Conservation (phyloP, 2,329 filamentous ascomycete species). For the Helicocarpus griseus region DNA sequence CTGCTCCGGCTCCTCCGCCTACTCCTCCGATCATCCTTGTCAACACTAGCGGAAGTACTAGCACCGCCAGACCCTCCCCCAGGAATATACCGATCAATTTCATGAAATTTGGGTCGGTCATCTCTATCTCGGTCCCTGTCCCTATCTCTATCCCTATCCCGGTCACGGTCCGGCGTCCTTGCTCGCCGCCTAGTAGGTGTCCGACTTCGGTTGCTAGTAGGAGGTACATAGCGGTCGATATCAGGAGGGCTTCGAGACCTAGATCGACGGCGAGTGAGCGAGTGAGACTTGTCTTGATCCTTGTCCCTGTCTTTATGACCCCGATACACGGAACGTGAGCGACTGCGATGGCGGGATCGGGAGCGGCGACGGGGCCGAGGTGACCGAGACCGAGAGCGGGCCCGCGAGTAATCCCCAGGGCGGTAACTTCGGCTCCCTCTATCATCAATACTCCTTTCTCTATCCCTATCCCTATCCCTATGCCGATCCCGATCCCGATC, state of each 20-base stretch:
- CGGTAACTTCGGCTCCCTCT: constrained; percentile 16
- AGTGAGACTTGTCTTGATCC: constrained; percentile 12
- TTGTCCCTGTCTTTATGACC: constrained; percentile 6
- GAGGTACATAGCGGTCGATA: constrained; percentile 36
- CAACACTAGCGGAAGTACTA: constrained; percentile 12
- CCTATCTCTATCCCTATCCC: constrained; percentile 3
- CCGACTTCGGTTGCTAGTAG: constrained; percentile 22
- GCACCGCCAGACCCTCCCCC: constrained; percentile 19
- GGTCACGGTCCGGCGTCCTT: constrained; percentile 4
- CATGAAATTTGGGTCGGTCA: constrained; percentile 23
- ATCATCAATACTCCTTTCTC: constrained; percentile 12
- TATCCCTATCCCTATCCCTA: constrained; percentile 10
- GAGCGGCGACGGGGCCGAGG: constrained; percentile 11
- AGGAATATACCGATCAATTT: constrained; percentile 39
- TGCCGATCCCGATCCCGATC: constrained; percentile 12
- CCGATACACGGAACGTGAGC: constrained; percentile 8
- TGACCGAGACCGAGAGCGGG: constrained; percentile 10
- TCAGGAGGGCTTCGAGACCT: constrained; percentile 27
- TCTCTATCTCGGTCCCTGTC: constrained; percentile 17
- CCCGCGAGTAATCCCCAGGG: constrained; percentile 14
- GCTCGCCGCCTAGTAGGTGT: constrained; percentile 19
- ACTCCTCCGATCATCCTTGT: constrained; percentile 12
- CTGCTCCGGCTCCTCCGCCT: constrained; percentile 19
- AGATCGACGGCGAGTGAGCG: constrained; percentile 20
- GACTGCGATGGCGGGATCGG: constrained; percentile 15